Evolutionary conservation across 2,329 filamentous ascomycete species (phyloP), one percentile per base, ranked within the genome.

Genomic region (Triangularia setosa): DNA sequence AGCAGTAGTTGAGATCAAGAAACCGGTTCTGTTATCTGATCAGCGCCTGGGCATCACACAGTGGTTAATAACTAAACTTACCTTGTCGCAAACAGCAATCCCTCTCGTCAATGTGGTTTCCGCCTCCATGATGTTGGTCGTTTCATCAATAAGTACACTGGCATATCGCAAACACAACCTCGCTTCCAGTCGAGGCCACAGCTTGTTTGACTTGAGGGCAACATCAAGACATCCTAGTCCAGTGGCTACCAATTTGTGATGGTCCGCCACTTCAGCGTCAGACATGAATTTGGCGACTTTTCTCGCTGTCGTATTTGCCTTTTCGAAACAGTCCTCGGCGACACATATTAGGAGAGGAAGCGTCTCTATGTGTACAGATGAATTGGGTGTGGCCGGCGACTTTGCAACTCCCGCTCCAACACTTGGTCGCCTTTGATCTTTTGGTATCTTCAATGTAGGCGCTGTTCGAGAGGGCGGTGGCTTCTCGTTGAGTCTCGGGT

Each of bases 51-150:
- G 5, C n/a, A 16, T 28, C 23, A 23, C 27, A 33, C 7, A 33
- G 33, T 21, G 52, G 25, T 3, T 11, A 30, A 35, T 7, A 18
- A 11, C 30, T 28, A 5, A 24, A 87, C 85, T 77, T 48, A 48
- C 40, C 40, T 88, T 86, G 65, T 90, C 87, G 70, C 88, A 91
- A 1, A 90, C 78, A 1, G 85, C 83, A 62, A 91, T 87, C 6
- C 89, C 90, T 75, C 91, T 91, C 48, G 84, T 88, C 63, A 94
- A 75, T 3, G 87, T 81, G 12, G 87, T 89, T 75, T 93, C 90
- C 1, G 89, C 88, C 69, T 91, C 87, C 78, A 87, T 87, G 11
- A 87, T 79, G 68, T 93, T 93, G 33, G 91, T 88, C 1, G 90
- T 93, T 76, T 94, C 91, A 67, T 92, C 87, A 40, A 87, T 83